phyloP scores from a whole-genome alignment of 306 rosid species.

The Mucuna pruriens region DNA sequence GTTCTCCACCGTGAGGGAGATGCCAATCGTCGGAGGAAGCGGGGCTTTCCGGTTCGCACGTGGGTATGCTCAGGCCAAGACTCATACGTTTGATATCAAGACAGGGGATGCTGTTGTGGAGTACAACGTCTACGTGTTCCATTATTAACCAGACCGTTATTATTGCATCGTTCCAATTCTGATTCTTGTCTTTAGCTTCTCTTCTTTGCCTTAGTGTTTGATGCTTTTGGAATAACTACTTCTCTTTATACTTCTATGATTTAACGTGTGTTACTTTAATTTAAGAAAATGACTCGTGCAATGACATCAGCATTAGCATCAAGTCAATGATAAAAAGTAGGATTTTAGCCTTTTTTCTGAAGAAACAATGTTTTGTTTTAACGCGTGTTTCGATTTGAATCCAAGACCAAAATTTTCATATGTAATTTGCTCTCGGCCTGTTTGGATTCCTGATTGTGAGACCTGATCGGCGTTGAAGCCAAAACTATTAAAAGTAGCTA shows the following conservation, averaged over 20 bases:
- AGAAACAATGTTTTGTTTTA: no score
- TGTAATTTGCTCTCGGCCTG: no score
- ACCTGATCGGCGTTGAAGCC: no score
- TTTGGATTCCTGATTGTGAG: no score
- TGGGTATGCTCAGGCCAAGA: conserved; percentile 57
- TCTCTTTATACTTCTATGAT: not conserved
- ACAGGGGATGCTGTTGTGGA: conserved; percentile 55
- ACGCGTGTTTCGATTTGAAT: no score
- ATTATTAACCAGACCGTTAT: conserved; percentile 17
- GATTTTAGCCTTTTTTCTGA: not conserved
- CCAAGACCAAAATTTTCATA: no score
- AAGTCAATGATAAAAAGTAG: not conserved
- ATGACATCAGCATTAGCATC: not conserved
- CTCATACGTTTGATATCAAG: conserved; percentile 19
- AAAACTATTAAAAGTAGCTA: no score
- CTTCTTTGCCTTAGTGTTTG: not conserved
- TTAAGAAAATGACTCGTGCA: not conserved
- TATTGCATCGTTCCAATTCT: not conserved
- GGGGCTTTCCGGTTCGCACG: conserved; percentile 57
- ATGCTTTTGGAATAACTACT: not conserved
- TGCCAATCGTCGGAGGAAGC: conserved; percentile 48
- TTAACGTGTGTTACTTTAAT: not conserved
- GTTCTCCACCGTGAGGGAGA: conserved; percentile 27
- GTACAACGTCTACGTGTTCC: conserved; percentile 52
- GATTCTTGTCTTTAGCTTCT: not conserved